A percentile compares a stretch with the other conserved stretches of the same genome.
phyloP scores from a whole-genome alignment of 208 protist species.

The Zelonia costaricensis region DNA sequence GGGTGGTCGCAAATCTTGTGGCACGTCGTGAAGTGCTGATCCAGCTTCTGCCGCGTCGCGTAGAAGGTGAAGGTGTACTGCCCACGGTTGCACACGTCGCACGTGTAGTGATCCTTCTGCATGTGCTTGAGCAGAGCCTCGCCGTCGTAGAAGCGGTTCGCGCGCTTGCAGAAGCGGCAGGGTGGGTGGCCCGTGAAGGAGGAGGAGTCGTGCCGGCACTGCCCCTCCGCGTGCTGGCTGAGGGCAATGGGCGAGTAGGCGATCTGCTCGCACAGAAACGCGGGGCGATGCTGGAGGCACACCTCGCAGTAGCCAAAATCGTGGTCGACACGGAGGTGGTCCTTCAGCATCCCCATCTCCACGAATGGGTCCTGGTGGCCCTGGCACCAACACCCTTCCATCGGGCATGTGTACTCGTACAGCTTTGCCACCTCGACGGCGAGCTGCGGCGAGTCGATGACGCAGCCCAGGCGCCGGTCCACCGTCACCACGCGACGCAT shows the following conservation, averaged over 20 bases:
- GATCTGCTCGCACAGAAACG: slow-evolving; percentile 87
- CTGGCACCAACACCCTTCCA: slow-evolving; percentile 59
- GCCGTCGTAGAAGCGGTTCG: slow-evolving; percentile 71
- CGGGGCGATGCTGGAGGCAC: slow-evolving; percentile 67
- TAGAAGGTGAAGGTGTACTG: slow-evolving; percentile 89
- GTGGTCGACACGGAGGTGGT: slow-evolving; percentile 77
- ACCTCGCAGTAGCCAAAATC: slow-evolving; percentile 69
- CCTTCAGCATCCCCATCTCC: slow-evolving; percentile 47
- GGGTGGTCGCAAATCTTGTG: slow-evolving; percentile 91
- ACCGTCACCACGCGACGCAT: slow-evolving; percentile 31
- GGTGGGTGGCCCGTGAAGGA: slow-evolving; percentile 86
- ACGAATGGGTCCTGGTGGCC: slow-evolving; percentile 82
- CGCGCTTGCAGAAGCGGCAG: slow-evolving; percentile 76
- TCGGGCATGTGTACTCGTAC: slow-evolving; percentile 72
- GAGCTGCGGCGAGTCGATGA: slow-evolving; percentile 50
- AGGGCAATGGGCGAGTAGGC: slow-evolving; percentile 55
- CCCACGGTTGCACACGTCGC: slow-evolving; percentile 84
- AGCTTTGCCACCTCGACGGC: slow-evolving; percentile 69
- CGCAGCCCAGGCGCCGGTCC: slow-evolving; percentile 52
- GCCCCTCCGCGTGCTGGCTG: slow-evolving; percentile 62
- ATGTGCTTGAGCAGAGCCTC: slow-evolving; percentile 89
- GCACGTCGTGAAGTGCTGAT: slow-evolving; percentile 66
- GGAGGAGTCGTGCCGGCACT: slow-evolving; percentile 48
- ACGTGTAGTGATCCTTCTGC: slow-evolving; percentile 87
- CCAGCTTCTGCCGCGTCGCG: slow-evolving; percentile 67